Conservation (phyloP, 805 yeast species). For the Candida odintsovae region DNA sequence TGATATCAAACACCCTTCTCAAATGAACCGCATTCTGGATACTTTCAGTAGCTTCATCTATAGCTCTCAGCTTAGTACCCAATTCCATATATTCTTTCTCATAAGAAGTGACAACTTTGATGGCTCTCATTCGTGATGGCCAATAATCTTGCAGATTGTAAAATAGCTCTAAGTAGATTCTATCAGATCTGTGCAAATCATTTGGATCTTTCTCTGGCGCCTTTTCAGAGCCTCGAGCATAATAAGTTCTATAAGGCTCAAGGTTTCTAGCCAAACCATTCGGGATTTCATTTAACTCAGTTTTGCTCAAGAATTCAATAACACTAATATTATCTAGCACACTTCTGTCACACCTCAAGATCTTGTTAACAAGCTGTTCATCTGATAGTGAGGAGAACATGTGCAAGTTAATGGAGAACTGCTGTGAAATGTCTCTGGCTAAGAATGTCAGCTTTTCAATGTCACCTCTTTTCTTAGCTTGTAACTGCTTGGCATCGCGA, state of each 20-base stretch:
- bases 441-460: constrained; percentile 46
- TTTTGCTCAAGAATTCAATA: constrained; percentile 76
- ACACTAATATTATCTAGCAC: constrained; percentile 66
- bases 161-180: constrained; percentile 74
- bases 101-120: constrained; percentile 61
- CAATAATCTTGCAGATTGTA: constrained; percentile 85
- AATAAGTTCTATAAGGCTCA: constrained; percentile 76
- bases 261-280: constrained; percentile 64
- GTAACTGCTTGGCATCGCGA: constrained; percentile 48
- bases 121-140: constrained; percentile 85
- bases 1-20: constrained; percentile 71
- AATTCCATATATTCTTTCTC: constrained; percentile 77
- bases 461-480: constrained; percentile 31
- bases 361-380: constrained; percentile 59
- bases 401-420: constrained; percentile 90
- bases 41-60: constrained; percentile 70
- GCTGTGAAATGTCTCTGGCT: constrained; percentile 85
- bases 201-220: constrained; percentile 61
- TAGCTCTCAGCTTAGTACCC: constrained; percentile 53
- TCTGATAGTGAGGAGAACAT: constrained; percentile 59
- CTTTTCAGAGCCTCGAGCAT: constrained; percentile 27
- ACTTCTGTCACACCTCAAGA: constrained; percentile 71
- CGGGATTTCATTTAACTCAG: constrained; percentile 71
- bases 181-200: constrained; percentile 83
- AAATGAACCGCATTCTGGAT: constrained; percentile 63